Conservation (phyloP, 1,139 yeast species). For the Lodderomyces elongisporus region DNA sequence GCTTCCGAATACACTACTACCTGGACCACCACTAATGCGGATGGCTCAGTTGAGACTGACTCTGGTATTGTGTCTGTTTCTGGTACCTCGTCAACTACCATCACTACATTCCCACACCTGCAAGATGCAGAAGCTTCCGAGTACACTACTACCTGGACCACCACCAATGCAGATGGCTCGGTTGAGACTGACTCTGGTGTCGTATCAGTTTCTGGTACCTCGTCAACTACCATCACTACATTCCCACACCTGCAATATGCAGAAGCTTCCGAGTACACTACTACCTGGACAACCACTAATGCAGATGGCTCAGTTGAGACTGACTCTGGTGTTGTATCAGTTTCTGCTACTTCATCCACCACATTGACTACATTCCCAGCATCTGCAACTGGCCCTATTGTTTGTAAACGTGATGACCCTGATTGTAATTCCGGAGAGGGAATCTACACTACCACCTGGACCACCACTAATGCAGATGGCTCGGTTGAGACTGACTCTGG, state of each 20-base stretch:
- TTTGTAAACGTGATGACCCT: too few species aligned
- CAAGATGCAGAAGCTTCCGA: constrained; percentile 7
- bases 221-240: constrained; percentile 4
- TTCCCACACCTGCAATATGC: constrained; percentile 1
- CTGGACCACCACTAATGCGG: constrained; percentile 4
- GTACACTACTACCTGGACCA: constrained; percentile 16
- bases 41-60: constrained; percentile 5
- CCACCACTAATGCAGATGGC: constrained; percentile 3
- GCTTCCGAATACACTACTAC: constrained; percentile 6
- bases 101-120: constrained; percentile 4
- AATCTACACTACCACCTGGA: constrained; percentile 15
- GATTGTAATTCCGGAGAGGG: too few species aligned
- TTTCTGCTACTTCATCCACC: constrained; percentile 4
- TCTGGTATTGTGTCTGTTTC: constrained; percentile 6
- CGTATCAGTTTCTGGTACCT: constrained; percentile 5
- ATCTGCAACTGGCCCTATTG: constrained; percentile 1
- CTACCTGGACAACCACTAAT: constrained; percentile 13
- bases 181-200: constrained; percentile 11
- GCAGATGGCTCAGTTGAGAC: constrained; percentile 11
- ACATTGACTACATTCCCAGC: constrained; percentile 7
- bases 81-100: constrained; percentile 6
- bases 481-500: constrained; percentile 7
- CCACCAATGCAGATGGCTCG: constrained; percentile 15
- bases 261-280: constrained; percentile 12
- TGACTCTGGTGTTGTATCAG: constrained; percentile 13